Conservation (phyloP, 495 filamentous ascomycete species). For the Beverwykella pulmonaria region DNA sequence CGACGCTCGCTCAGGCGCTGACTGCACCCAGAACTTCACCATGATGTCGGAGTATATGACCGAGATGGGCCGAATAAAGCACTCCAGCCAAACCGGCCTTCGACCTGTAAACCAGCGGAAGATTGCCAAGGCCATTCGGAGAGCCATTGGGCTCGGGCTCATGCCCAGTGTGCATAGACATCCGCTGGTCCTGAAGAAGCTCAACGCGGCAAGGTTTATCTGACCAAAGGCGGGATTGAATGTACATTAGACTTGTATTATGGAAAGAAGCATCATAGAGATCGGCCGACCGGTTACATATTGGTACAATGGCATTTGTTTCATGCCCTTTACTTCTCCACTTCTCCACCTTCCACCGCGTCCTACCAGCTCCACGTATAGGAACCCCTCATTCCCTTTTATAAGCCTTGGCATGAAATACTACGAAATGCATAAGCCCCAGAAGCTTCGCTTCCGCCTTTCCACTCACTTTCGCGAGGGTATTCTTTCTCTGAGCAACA, state of each 20-base stretch:
- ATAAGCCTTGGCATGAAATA: too few relatives aligned
- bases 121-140: constrained; percentile 86
- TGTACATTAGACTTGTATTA: constrained; percentile 4
- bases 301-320: background rate
- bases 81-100: constrained; percentile 71
- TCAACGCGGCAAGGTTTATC: background rate
- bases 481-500: too few relatives aligned
- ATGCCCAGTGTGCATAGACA: constrained; percentile 92
- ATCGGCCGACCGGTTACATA: background rate
- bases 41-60: constrained; percentile 90
- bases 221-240: background rate
- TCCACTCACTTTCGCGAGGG: too few relatives aligned
- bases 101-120: constrained; percentile 87
- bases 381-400: too few relatives aligned
- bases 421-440: too few relatives aligned
- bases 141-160: constrained; percentile 84
- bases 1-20: background rate
- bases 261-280: background rate
- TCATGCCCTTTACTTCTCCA: background rate
- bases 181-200: constrained; percentile 71
- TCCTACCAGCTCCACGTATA: too few relatives aligned
- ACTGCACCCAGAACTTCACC: constrained; percentile 73
- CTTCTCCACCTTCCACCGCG: too few relatives aligned
- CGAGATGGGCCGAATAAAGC: constrained; percentile 80
- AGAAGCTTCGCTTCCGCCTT: too few relatives aligned